These are phyloP conservation scores for Chaetomium olivaceum DNA, from an alignment of 2,329 filamentous ascomycete species.

Conservation along the genomic window DNA sequence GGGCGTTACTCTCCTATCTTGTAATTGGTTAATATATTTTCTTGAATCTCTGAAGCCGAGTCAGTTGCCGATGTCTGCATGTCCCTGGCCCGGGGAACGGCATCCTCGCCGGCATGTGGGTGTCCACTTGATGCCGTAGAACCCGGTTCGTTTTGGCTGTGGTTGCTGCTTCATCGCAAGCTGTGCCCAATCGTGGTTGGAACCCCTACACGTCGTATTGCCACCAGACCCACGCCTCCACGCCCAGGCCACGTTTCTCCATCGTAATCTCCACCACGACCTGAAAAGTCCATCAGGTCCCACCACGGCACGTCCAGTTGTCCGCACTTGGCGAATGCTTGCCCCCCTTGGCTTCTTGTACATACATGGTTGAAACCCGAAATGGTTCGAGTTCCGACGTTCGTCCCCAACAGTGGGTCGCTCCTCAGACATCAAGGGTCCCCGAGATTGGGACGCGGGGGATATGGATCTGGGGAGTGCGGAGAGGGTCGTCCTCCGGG, in stretches of 20 bases:
- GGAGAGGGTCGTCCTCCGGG: not conserved
- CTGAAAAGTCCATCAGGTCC: not conserved
- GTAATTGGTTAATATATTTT: not conserved
- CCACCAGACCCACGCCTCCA: conserved; percentile 4
- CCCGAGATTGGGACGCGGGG: not conserved
- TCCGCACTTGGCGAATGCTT: conserved; percentile 13
- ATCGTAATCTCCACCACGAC: not conserved
- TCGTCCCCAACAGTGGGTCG: not conserved
- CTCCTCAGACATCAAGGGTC: not conserved
- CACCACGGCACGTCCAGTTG: conserved; percentile 11
- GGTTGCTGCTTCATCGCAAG: not conserved
- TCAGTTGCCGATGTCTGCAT: not conserved
- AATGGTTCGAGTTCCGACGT: not conserved
- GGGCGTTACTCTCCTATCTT: not conserved
- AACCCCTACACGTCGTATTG: not conserved
- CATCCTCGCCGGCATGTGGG: not conserved
- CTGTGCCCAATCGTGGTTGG: not conserved
- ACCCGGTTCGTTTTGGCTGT: not conserved
- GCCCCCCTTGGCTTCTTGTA: not conserved
- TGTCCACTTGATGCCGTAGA: not conserved
- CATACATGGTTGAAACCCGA: not conserved
- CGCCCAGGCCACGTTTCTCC: not conserved
- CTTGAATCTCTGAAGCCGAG: not conserved
- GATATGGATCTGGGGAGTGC: conserved; percentile 7
- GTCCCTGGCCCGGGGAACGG: too few species aligned